Evolutionary conservation across 108 stramenopile genomes (phyloP), one percentile per base, ranked within the genome.

Genomic region (Cyclostephanos invisitatus): DNA sequence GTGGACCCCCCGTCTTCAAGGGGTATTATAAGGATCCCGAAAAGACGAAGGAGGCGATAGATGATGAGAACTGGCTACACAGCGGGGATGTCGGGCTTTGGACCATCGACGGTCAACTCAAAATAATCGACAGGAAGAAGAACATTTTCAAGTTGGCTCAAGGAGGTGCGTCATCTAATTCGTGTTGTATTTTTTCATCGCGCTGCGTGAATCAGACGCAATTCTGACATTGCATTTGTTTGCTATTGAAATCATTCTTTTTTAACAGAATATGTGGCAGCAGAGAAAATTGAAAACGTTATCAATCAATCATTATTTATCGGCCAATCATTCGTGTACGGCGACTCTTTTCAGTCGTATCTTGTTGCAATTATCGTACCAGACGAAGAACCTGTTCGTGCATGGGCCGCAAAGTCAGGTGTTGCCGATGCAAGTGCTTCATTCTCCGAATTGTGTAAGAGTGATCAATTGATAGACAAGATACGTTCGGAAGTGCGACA

Each of bases 251-350:
- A 3, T 35, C 35, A 17, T 38, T 10, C 1, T 58, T 20, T 37
- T 4, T 29, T 32, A 20, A 38, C 32, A 83, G 93, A 94, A 66
- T 94, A 94, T 81, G 91, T 94, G 21, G 96, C 98, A 18, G 91
- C 97, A 7, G 98, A 99, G 77, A 98, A 98, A 88, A 86, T 99
- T 64, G 98, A 99, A 80, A 97, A 97, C 73, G 78, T 94, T n/a
- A 59, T 96, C 50, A 81, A 83, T 9, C 90, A 81, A 72, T 91
- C 92, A 42, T 68, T 83, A 0, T 65, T 97, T 21, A 84, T 98
- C 50, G 93, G 86, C 32, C 96, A 97, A 75, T 79, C 85, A 25
- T 99, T 97, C 76, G 96, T 99, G 10, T 86, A 98, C 76, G 98
- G 98, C 1, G 97, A 98, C 81, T 96, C 95, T 7, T 85, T 89